phyloP scores from a whole-genome alignment of 179 eudicot species.

The Amaranthus tricolor region DNA sequence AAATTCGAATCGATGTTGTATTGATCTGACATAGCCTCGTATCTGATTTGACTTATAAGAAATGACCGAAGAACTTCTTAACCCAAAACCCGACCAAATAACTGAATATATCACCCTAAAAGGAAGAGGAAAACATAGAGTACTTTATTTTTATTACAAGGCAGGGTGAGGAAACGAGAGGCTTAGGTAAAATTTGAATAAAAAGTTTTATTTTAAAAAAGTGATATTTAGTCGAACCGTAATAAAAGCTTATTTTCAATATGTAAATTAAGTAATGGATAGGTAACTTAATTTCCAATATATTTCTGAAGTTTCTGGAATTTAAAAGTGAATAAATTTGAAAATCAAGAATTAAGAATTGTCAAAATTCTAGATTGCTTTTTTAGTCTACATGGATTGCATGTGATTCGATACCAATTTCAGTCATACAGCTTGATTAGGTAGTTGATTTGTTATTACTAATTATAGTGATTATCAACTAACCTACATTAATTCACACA shows the following conservation, averaged over 20 bases:
- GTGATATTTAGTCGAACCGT: not conserved
- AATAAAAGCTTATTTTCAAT: not conserved
- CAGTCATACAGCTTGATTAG: not conserved
- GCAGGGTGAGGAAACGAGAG: too few relatives aligned
- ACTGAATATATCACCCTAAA: too few relatives aligned
- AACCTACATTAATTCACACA: too few relatives aligned
- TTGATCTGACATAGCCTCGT: too few relatives aligned
- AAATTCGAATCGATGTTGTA: too few relatives aligned
- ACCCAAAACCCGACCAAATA: too few relatives aligned
- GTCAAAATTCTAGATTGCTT: not conserved
- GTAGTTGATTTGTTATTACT: not conserved
- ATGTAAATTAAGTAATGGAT: not conserved
- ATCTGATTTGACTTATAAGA: too few relatives aligned
- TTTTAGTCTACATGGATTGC: not conserved
- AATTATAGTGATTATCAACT: not conserved
- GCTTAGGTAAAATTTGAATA: too few relatives aligned
- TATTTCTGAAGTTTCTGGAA: slow-evolving; percentile 11
- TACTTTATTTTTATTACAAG: too few relatives aligned
- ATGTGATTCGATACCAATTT: not conserved
- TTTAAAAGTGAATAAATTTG: not conserved
- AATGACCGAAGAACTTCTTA: too few relatives aligned
- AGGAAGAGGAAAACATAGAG: too few relatives aligned
- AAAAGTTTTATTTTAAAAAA: too few relatives aligned
- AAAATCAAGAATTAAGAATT: not conserved
- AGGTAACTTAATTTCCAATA: slow-evolving; percentile 1